Percentiles rank a stretch among this genome's conserved stretches.
phyloP scores from a whole-genome alignment of 139 green algal genomes.

The Limnomonas spitsbergensis region DNA sequence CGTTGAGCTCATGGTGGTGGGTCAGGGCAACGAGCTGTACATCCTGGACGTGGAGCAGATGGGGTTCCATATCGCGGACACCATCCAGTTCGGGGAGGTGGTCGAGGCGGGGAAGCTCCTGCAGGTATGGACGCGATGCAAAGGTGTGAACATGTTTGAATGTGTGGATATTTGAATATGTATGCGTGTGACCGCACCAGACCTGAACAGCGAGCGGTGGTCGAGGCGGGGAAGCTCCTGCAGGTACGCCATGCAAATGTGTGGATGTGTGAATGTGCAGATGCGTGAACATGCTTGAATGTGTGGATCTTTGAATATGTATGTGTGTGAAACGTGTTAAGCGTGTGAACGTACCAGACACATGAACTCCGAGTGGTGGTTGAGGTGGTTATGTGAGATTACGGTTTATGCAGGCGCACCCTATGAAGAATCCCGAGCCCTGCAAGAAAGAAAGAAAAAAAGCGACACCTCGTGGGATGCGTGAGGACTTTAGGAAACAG shows the following conservation, averaged over 20 bases:
- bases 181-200: neutral
- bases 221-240: slow-evolving; percentile 14
- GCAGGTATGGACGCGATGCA: neutral
- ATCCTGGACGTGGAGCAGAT: slow-evolving; percentile 17
- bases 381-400: no score
- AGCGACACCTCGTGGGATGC: no score
- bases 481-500: no score
- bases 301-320: neutral
- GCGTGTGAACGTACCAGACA: neutral
- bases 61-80: slow-evolving; percentile 5
- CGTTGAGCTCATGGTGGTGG: slow-evolving; percentile 17
- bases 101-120: slow-evolving; percentile 14
- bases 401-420: no score
- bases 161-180: neutral
- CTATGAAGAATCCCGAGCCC: no score
- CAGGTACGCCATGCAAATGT: neutral
- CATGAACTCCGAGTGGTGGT: neutral
- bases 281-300: neutral
- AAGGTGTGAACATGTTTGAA: neutral
- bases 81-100: neutral
- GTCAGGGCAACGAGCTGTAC: slow-evolving; percentile 19
- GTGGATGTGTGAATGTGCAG: neutral
- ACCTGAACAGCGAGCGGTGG: neutral
- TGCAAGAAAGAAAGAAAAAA: neutral
- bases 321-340: no score